Percentiles rank a stretch among this genome's conserved stretches.
Evolutionary conservation across 805 yeast genomes (phyloP).

Genomic region (Candida xiaguanensis): DNA sequence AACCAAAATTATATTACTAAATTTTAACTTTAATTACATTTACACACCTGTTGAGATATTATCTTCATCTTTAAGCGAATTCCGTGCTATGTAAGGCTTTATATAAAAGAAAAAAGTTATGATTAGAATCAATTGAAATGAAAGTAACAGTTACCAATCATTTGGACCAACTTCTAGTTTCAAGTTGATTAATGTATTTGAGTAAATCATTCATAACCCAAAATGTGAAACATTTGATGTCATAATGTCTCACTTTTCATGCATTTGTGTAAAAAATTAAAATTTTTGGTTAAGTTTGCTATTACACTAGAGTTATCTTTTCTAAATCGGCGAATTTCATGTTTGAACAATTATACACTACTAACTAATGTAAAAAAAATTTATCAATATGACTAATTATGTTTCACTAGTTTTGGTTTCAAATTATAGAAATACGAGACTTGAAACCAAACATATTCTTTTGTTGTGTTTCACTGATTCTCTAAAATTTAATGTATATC

Average conservation of each 20-base stretch:
- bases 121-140: no score
- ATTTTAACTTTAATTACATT: no score
- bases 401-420: neutral
- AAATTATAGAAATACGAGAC: no score
- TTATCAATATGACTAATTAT: neutral
- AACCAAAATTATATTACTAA: no score
- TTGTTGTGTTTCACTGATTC: no score
- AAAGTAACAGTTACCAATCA: no score
- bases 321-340: neutral
- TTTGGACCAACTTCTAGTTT: neutral
- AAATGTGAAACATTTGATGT: neutral
- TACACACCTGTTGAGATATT: no score
- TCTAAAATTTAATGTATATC: neutral
- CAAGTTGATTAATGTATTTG: no score
- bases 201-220: neutral
- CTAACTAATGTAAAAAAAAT: neutral
- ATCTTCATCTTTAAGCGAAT: no score
- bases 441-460: no score
- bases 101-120: no score
- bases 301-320: neutral
- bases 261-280: neutral
- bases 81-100: no score
- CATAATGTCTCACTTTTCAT: neutral
- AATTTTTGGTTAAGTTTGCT: neutral
- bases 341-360: neutral